These are phyloP conservation scores for Plasmodium coatneyi DNA, from an alignment of 169 alveolate genomes.

Conservation along the genomic window DNA sequence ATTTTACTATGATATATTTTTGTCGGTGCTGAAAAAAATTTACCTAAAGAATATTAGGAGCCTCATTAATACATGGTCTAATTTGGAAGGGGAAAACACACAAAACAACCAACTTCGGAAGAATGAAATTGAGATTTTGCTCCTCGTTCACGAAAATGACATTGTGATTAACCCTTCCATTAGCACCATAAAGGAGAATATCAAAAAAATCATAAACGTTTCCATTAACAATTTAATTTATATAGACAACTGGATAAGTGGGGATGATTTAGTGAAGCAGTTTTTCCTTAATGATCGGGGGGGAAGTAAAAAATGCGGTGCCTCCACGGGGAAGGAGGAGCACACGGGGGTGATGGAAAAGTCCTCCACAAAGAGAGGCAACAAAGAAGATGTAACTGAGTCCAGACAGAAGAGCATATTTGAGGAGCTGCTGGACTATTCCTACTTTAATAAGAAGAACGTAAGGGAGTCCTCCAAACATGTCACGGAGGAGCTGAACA, in stretches of 20 bases:
- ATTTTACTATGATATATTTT: slow-evolving; percentile 60
- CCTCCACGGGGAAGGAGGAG: not conserved
- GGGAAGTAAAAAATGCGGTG: not conserved
- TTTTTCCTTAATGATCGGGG: slow-evolving; percentile 16
- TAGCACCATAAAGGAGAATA: slow-evolving; percentile 48
- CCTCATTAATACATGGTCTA: slow-evolving; percentile 59
- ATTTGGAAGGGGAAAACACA: not conserved
- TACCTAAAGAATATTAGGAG: slow-evolving; percentile 56
- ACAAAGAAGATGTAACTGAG: not conserved
- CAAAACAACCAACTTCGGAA: not conserved
- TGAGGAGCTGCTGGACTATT: slow-evolving; percentile 37
- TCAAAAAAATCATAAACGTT: slow-evolving; percentile 68
- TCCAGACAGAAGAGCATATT: slow-evolving; percentile 9
- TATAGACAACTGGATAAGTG: slow-evolving; percentile 71
- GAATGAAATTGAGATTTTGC: slow-evolving; percentile 52
- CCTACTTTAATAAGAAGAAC: slow-evolving; percentile 27
- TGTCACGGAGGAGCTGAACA: slow-evolving; percentile 11
- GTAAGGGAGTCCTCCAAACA: slow-evolving; percentile 9
- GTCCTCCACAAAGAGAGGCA: not conserved
- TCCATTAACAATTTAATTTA: slow-evolving; percentile 68
- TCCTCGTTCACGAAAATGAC: slow-evolving; percentile 50
- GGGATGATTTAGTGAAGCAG: slow-evolving; percentile 39
- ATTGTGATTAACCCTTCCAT: slow-evolving; percentile 73
- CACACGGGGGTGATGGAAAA: not conserved
- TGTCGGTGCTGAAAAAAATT: slow-evolving; percentile 20